phyloP scores from a whole-genome alignment of 805 yeast genomes.

The Candida silvatica region DNA sequence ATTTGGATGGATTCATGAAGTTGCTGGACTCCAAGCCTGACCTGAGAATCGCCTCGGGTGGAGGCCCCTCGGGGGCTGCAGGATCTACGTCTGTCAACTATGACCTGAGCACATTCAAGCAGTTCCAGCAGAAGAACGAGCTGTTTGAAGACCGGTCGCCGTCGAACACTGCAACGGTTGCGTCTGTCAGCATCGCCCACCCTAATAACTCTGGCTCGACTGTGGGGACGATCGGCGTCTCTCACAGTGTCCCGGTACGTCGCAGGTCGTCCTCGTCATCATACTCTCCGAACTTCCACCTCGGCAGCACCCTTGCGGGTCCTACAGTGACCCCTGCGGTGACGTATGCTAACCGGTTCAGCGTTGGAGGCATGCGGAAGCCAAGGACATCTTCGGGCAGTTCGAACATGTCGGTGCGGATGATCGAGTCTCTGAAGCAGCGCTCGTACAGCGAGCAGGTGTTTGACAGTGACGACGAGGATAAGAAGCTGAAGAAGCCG shows the following conservation, averaged over 20 bases:
- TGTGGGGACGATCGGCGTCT: background rate
- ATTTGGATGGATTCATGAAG: constrained; percentile 25
- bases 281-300: constrained; percentile 17
- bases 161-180: too few relatives aligned
- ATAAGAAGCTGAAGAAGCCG: constrained; percentile 6
- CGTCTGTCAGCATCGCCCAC: too few relatives aligned
- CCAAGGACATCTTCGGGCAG: background rate
- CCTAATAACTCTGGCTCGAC: too few relatives aligned
- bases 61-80: background rate
- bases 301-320: constrained; percentile 12
- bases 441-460: constrained; percentile 25
- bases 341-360: constrained; percentile 11
- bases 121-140: constrained; percentile 19
- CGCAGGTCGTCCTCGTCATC: constrained; percentile 15
- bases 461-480: constrained; percentile 26
- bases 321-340: constrained; percentile 17
- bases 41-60: constrained; percentile 19
- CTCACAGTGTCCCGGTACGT: constrained; percentile 1
- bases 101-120: constrained; percentile 21
- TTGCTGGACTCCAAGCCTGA: constrained; percentile 29
- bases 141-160: constrained; percentile 8
- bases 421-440: constrained; percentile 14
- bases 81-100: constrained; percentile 3
- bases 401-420: background rate
- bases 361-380: background rate